Percentiles rank a stretch among this genome's conserved stretches.
Evolutionary conservation across 1,284 basidiomycete genomes (phyloP).

Genomic region (Chondrostereum purpureum): DNA sequence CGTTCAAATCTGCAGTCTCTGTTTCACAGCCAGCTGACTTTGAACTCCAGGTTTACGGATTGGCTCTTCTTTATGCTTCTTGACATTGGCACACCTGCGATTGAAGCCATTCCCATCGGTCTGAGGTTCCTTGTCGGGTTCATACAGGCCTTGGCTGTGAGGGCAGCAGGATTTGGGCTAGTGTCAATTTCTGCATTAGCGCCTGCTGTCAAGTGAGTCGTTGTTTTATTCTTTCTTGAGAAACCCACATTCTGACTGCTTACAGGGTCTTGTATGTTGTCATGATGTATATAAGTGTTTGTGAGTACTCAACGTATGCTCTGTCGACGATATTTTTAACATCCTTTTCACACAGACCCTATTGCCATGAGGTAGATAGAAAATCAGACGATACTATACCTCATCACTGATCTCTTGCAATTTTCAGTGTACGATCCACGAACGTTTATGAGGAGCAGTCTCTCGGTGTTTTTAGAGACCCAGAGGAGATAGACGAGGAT

Average conservation of each 20-base stretch:
- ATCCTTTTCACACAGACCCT: conserved; percentile 39
- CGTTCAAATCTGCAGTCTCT: conserved; percentile 17
- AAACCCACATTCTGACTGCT: not conserved
- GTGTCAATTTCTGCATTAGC: conserved; percentile 69
- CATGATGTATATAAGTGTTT: conserved; percentile 84
- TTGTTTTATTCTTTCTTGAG: not conserved
- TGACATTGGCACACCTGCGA: conserved; percentile 76
- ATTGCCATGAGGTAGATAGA: conserved; percentile 61
- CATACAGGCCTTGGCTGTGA: conserved; percentile 73
- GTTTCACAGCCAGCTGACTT: conserved; percentile 2
- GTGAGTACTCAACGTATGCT: conserved; percentile 33
- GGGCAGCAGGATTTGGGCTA: conserved; percentile 83
- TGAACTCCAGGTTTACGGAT: conserved; percentile 56
- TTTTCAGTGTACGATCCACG: conserved; percentile 80
- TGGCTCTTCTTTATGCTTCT: conserved; percentile 87
- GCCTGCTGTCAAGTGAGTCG: conserved; percentile 75
- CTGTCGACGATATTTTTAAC: not conserved
- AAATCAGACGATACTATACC: too few species aligned
- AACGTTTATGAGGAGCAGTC: conserved; percentile 96
- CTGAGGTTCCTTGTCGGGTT: conserved; percentile 60
- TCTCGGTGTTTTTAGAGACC: conserved; percentile 65
- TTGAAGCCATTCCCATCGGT: conserved; percentile 67
- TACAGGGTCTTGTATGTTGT: conserved; percentile 75
- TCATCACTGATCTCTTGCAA: not conserved
- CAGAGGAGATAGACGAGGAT: conserved; percentile 40